Conservation (phyloP, 2,329 filamentous ascomycete species). For the Huntiella decipiens region DNA sequence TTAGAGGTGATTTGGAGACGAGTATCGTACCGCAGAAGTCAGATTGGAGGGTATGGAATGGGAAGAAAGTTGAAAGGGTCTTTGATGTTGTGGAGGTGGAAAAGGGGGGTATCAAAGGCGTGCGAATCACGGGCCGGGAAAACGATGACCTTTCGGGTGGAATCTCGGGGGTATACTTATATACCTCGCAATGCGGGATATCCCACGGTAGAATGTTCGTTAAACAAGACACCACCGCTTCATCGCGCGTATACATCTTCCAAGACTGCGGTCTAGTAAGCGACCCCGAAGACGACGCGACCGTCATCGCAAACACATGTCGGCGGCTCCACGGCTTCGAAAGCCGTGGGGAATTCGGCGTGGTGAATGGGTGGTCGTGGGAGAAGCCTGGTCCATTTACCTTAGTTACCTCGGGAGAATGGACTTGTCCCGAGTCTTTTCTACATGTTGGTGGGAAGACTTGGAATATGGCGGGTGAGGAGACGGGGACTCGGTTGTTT, state of each 20-base stretch:
- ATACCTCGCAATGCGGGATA: slow-evolving; percentile 7
- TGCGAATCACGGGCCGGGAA: not conserved
- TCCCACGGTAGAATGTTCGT: slow-evolving; percentile 6
- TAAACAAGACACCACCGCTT: not conserved
- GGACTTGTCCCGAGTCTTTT: too few relatives aligned
- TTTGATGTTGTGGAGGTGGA: not conserved
- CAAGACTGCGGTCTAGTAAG: slow-evolving; percentile 9
- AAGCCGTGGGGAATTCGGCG: not conserved
- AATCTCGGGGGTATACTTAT: slow-evolving; percentile 1
- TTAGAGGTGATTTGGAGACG: not conserved
- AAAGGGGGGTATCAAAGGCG: too few relatives aligned
- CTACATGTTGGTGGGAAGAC: too few relatives aligned
- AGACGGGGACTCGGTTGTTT: too few relatives aligned
- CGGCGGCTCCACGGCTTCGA: slow-evolving; percentile 11
- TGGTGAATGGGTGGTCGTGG: slow-evolving; percentile 4
- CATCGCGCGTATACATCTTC: slow-evolving; percentile 8
- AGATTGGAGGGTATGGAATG: not conserved
- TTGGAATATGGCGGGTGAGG: too few relatives aligned
- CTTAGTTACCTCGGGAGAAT: too few relatives aligned
- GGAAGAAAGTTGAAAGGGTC: too few relatives aligned
- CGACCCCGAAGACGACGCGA: slow-evolving; percentile 6
- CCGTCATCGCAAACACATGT: slow-evolving; percentile 8
- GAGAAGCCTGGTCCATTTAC: too few relatives aligned
- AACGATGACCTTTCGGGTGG: not conserved
- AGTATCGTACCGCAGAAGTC: not conserved